Base-by-base conservation (phyloP, 2,329 filamentous ascomycete species). In the Eutypella sp. region DNA sequence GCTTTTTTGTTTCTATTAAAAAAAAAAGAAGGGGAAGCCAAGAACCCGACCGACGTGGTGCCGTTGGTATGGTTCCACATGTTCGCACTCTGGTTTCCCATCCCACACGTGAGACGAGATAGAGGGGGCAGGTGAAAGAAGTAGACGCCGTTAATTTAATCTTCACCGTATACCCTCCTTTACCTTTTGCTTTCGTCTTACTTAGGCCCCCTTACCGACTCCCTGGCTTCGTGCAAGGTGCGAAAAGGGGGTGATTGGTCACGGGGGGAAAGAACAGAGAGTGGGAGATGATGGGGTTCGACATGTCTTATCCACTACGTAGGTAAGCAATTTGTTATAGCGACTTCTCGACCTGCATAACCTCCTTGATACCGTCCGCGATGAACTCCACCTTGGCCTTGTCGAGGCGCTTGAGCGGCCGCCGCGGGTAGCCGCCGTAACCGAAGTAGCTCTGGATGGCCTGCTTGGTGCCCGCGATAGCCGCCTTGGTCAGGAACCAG, bases 391-490 rank as follows among this genome's bases (percentile, higher is more conserved):
- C 71, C 58, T 72, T 73, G 33, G 76, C 80, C 58, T 81, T 67
- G 34, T 79, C 75, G 42, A 89, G 67, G 49, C 81, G 75, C 73
- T 83, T 84, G 54, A 91, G 74, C 43, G 89, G 89, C 57, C 78
- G 74, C 49, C 89, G 78, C 5, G 88, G 87, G 63, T 82, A 81
- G 3, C 85, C 87, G 23, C 89, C 89, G 63, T 95, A 95, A 41
- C 88, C 88, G 61, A 81, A 89, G 66, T 89, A 89, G 54, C 73
- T 81, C 71, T 93, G 82, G 57, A 95, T 83, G 10, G 85, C 87
- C 54, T 79, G 81, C 75, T 95, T 95, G 19, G 89, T 93, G n/a
- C 87, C 89, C 1, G 89, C 84, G 57, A 93, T 89, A 39, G 87
- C 87, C 0, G 85, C 76, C 70, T 90, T 90, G 50, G 89, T 93